Conservation (phyloP, 345 rosid genomes). For the Boechera stricta region DNA sequence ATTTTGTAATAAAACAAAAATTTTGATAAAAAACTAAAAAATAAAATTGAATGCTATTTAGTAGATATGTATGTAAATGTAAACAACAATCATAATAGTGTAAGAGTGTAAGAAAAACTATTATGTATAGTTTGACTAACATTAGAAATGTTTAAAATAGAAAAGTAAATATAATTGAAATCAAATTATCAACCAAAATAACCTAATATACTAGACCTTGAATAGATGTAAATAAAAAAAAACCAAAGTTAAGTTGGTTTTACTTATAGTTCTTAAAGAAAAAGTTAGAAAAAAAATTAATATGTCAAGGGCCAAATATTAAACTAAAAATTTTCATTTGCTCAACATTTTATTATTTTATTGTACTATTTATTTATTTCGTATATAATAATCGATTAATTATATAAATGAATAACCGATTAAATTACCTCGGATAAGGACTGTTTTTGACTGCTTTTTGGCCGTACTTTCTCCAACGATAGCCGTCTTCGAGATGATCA, state of each 20-base stretch:
- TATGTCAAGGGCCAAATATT: background rate
- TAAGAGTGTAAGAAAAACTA: no score
- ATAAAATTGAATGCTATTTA: background rate
- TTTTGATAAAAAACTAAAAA: background rate
- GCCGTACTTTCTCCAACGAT: slow-evolving; percentile 89
- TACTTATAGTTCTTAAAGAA: no score
- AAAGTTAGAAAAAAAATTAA: no score
- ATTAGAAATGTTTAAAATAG: background rate
- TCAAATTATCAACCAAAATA: no score
- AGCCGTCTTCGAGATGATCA: slow-evolving; percentile 87
- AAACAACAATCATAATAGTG: background rate
- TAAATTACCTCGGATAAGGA: slow-evolving; percentile 68
- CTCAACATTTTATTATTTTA: background rate
- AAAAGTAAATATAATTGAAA: background rate
- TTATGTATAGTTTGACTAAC: background rate
- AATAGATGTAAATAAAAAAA: background rate
- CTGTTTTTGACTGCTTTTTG: slow-evolving; percentile 86
- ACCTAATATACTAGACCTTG: background rate
- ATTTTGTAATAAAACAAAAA: background rate
- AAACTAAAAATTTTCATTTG: background rate
- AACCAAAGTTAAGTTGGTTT: background rate
- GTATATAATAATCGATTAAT: no score
- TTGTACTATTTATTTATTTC: no score
- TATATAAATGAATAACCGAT: background rate
- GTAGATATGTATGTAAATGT: background rate